These are phyloP conservation scores for Viridothelium virens DNA, from an alignment of 495 filamentous ascomycete species.

Conservation along the genomic window DNA sequence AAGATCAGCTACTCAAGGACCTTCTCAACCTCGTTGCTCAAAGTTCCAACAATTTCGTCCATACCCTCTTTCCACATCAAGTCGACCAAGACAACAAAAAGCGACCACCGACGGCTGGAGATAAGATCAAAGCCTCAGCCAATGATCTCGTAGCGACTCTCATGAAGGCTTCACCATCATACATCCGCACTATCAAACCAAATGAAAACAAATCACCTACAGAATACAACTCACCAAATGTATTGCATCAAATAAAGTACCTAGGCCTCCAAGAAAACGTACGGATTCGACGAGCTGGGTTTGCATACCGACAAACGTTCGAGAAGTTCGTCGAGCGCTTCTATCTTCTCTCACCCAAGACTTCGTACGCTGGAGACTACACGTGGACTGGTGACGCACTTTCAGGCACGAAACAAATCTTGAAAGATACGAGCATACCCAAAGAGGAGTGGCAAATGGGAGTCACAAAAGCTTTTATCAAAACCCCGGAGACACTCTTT, in stretches of 20 bases:
- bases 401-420: constrained; percentile 82
- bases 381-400: constrained; percentile 85
- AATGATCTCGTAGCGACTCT: constrained; percentile 92
- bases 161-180: constrained; percentile 94
- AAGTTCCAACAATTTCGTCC: constrained; percentile 78
- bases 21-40: constrained; percentile 77
- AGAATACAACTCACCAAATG: constrained; percentile 86
- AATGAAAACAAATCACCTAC: constrained; percentile 95
- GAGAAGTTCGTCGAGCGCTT: constrained; percentile 98
- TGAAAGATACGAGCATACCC: constrained; percentile 93
- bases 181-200: constrained; percentile 98
- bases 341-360: constrained; percentile 89
- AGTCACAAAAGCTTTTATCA: constrained; percentile 95
- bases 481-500: constrained; percentile 95
- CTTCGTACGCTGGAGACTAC: constrained; percentile 93
- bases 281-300: constrained; percentile 90
- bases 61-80: constrained; percentile 80
- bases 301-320: constrained; percentile 95
- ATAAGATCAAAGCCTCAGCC: constrained; percentile 93
- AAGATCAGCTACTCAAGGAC: constrained; percentile 94
- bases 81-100: constrained; percentile 95
- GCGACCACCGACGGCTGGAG: constrained; percentile 87
- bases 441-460: constrained; percentile 95
- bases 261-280: constrained; percentile 98
- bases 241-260: constrained; percentile 98